These are phyloP conservation scores for Capillidium rhysosporum DNA, from an alignment of 371 early-diverging fungal genomes.

Conservation along the genomic window DNA sequence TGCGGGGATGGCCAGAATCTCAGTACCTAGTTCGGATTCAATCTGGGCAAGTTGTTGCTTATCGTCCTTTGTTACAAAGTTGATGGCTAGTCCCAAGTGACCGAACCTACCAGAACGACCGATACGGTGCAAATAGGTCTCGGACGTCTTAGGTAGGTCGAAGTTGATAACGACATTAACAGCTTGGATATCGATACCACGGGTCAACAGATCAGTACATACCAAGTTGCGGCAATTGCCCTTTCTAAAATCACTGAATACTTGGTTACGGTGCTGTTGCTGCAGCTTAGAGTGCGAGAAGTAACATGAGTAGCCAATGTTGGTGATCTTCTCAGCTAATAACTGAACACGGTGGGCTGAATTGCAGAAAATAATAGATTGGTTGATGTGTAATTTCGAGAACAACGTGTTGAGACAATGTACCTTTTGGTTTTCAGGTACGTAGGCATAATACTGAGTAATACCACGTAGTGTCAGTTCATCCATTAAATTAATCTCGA, in stretches of 20 bases:
- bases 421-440: constrained; percentile 95
- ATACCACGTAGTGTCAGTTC: constrained; percentile 94
- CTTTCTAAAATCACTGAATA: constrained; percentile 96
- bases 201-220: constrained; percentile 90
- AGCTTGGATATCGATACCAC: constrained; percentile 99
- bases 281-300: constrained; percentile 97
- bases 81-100: constrained; percentile 92
- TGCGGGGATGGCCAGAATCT: constrained; percentile 89
- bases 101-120: constrained; percentile 97
- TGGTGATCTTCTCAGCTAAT: constrained; percentile 94
- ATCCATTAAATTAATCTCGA: constrained; percentile 98
- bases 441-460: constrained; percentile 97
- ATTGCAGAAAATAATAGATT: constrained; percentile 99
- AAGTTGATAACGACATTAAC: constrained; percentile 99
- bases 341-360: constrained; percentile 94
- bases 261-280: constrained; percentile 92
- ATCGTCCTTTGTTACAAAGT: constrained; percentile 92
- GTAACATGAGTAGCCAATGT: constrained; percentile 95
- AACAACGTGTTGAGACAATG: constrained; percentile 95
- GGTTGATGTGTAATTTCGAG: constrained; percentile 96
- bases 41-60: constrained; percentile 87
- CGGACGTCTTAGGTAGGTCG: constrained; percentile 97
- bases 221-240: constrained; percentile 92
- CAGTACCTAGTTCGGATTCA: constrained; percentile 92
- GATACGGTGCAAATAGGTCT: constrained; percentile 98